Evolutionary conservation across 202 grass and related monocot genomes (phyloP), one percentile per base, ranked within the genome.

Genomic region (Eragrostis tef): DNA sequence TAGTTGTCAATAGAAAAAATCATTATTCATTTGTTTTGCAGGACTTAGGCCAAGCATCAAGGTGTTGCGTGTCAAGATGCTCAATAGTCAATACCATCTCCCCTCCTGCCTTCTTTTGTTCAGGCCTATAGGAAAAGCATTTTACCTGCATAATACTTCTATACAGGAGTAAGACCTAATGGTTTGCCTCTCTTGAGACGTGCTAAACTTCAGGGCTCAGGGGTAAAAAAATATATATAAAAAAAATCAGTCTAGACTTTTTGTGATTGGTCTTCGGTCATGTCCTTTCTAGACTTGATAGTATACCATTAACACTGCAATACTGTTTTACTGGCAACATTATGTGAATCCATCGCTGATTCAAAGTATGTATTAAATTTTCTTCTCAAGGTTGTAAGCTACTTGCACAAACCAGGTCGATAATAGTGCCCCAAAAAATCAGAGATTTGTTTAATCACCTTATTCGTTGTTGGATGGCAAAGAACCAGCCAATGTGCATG

Each of bases 401-500:
- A n/a, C n/a, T n/a, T n/a, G n/a, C n/a, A n/a, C n/a, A n/a, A 31
- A 3, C 24, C 29, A 84, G 6, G 26, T 50, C 3, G 16, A 63
- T 58, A 61, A 74, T 72, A 44, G 5, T 19, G 49, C 29, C 81
- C 15, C 13, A 49, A 17, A 73, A 53, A 11, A 77, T 70, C 51
- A 74, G 17, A 67, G 27, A 51, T 9, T 24, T 17, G 61, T 73
- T 66, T 63, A 44, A 11, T 26, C 87, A 97, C 94, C 91, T 97
- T 79, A 64, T 88, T 81, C 31, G 77, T 91, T 47, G 58, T 89
- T 63, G 90, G 94, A 63, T 98, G 94, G 79, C 53, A 86, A 80
- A 98, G 84, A 79, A 91, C 82, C 70, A 98, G 79, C 88, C 90
- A 85, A 83, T 98, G 90, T 26, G 94, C 94, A 71, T 98, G 92